Evolutionary conservation across 768 basidiomycete species (phyloP).

Genomic region (Xanthoconium purpureum): DNA sequence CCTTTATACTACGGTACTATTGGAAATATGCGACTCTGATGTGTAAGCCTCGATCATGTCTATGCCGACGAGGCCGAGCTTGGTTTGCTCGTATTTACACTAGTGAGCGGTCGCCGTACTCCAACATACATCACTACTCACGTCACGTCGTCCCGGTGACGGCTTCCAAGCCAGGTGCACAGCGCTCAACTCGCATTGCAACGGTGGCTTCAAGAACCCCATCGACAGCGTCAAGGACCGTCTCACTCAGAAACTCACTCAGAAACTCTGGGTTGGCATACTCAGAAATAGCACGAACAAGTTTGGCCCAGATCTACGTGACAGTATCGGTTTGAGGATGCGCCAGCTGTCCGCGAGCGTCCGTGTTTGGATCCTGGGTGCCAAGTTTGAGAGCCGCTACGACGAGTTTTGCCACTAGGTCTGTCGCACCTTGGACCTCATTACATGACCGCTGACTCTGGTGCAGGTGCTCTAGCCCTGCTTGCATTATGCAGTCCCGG

Average conservation of each 20-base stretch:
- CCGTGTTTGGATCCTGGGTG: slow-evolving; percentile 80
- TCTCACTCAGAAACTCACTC: too few relatives aligned
- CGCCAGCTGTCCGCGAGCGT: slow-evolving; percentile 38
- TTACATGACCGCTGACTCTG: slow-evolving; percentile 16
- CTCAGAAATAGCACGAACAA: slow-evolving; percentile 69
- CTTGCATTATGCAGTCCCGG: slow-evolving; percentile 82
- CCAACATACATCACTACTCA: too few relatives aligned
- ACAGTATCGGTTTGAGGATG: slow-evolving; percentile 53
- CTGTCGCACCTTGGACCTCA: slow-evolving; percentile 18
- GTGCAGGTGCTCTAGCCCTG: slow-evolving; percentile 76
- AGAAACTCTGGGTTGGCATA: slow-evolving; percentile 66
- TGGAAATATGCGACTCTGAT: too few relatives aligned
- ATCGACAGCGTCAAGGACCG: slow-evolving; percentile 60
- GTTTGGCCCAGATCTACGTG: slow-evolving; percentile 53
- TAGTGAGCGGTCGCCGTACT: too few relatives aligned
- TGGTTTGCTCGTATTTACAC: too few relatives aligned
- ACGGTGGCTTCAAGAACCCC: slow-evolving; percentile 83
- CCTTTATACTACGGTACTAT: too few relatives aligned
- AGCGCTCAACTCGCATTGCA: slow-evolving; percentile 68
- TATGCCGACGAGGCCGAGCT: too few relatives aligned
- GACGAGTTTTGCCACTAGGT: slow-evolving; percentile 87
- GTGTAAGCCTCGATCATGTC: too few relatives aligned
- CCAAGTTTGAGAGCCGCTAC: slow-evolving; percentile 75
- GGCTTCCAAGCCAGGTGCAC: slow-evolving; percentile 40
- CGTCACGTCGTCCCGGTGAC: slow-evolving; percentile 42